phyloP scores from a whole-genome alignment of 2,329 filamentous ascomycete genomes.

The Aureobasidium sp. region DNA sequence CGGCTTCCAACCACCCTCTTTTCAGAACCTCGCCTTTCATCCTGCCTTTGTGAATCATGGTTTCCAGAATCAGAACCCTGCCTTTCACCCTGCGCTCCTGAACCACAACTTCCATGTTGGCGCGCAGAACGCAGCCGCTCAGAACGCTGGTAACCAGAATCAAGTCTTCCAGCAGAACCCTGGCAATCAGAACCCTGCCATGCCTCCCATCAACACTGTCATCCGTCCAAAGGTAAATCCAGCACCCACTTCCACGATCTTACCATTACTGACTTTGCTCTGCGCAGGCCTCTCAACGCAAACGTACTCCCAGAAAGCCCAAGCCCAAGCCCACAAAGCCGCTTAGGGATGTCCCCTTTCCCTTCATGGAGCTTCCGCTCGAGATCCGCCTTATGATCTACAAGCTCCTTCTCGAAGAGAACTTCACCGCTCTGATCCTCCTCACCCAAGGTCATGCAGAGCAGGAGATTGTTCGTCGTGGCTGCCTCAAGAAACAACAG shows the following conservation, averaged over 20 bases:
- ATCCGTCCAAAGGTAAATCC: background rate
- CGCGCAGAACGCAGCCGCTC: background rate
- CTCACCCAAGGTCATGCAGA: background rate
- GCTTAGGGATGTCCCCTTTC: background rate
- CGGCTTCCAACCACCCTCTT: background rate
- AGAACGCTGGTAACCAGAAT: background rate
- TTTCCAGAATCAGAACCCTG: background rate
- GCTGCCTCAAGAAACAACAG: background rate
- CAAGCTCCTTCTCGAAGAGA: background rate
- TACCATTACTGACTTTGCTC: background rate
- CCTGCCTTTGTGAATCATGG: too few relatives aligned
- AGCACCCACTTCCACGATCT: background rate
- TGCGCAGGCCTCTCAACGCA: background rate
- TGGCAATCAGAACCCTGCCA: background rate
- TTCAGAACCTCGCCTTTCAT: background rate
- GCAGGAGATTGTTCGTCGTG: background rate
- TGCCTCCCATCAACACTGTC: background rate
- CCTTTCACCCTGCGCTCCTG: background rate
- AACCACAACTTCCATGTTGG: background rate
- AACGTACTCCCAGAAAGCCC: background rate
- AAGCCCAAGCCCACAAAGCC: background rate
- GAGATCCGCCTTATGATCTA: conserved; percentile 8
- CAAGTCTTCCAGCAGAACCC: background rate
- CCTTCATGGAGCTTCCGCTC: background rate
- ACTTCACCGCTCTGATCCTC: background rate